Base-by-base conservation (phyloP, 2,329 filamentous ascomycete species). In the Aureobasidium melanogenum region DNA sequence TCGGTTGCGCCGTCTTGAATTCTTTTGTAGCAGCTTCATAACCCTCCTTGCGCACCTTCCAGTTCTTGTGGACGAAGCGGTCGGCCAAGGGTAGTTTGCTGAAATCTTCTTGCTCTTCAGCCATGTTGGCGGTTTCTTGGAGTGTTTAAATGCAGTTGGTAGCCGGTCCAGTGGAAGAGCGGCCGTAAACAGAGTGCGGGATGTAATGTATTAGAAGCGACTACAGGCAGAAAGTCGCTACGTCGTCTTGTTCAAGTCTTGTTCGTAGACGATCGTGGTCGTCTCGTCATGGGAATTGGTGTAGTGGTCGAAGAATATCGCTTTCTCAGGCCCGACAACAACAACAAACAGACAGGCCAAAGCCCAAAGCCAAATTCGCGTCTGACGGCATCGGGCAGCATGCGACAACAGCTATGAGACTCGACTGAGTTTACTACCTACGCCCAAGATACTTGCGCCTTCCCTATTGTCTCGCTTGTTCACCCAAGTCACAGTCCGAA, bases 41-140 rank as follows among this genome's bases (percentile, higher is more conserved):
- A 58, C 87, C 94, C 71, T 85, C 86, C 77, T 99, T 99, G 70
- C 94, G 85, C 44, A 96, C 92, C 82, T 99, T 99, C 94, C 94
- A 99, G 70, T 89, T 84, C 88, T 96, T 96, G 80, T 96, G 91
- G 60, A 83, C 80, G 76, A 92, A 95, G 72, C 90, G 85, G 65
- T 96, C 91, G 47, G 85, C 80, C 61, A 96, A 75, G 46, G 91
- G 88, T 64, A 96, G 78, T 66, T 87, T 84, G 76, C 85, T 88
- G 73, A 88, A 93, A 73, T 96, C 90, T 71, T 92, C 89, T 74
- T 93, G 89, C 72, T 82, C 78, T 66, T 95, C 91, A 62, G 88
- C 89, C 90, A 95, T 95, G 68, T 61, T 70, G 63, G 64, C 52
- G 63, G 64, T n/a, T 1, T 28, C 14, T 26, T n/a, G 17, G 28